Evolutionary conservation across 345 rosid genomes (phyloP), one percentile per base, ranked within the genome.

Genomic region (Lumnitzera littorea): DNA sequence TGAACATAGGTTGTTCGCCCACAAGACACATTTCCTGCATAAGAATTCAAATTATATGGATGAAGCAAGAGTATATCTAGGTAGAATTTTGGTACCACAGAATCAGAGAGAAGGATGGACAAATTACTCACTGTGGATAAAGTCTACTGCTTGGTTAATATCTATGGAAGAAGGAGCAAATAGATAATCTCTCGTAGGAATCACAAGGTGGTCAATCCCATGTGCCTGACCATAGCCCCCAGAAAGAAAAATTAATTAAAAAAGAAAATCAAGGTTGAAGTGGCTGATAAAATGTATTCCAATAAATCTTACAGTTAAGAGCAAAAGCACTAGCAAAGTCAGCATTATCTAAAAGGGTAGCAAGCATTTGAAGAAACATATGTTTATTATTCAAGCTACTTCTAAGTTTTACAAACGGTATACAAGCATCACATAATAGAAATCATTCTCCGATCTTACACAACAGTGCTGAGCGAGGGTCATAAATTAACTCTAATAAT

Each of bases 111-210:
- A 20, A 64, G 31, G 31, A 27, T 24, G 15, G 10, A 17, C 14
- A 50, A 27, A 36, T 50, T 15, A 71, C 87, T 76, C 62, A 91
- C 98, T 62, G 36, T 86, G 82, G 71, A 88, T 84, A 69, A 88
- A 91, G 50, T 76, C 77, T 13, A 86, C 89, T 5, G 95, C 96
- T 56, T 13, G 78, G 54, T 72, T 63, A 53, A 86, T 84, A 60
- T 84, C 91, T 1, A 48, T 66, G 65, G 65, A 66, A 1, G 87
- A 79, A 63, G 96, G 98, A 50, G 96, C 90, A 76, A 78, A 91
- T 15, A 88, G 73, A 72, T 86, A 91, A 66, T 91, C 98, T 67
- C 96, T 83, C 13, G 98, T 86, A 53, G 96, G 98, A 65, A 91
- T 84, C 52, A 84, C 85, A 46, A 88, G 67, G 58, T 91, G 96